Conservation (phyloP, 495 filamentous ascomycete species). For the Podospora pseudoanserina region DNA sequence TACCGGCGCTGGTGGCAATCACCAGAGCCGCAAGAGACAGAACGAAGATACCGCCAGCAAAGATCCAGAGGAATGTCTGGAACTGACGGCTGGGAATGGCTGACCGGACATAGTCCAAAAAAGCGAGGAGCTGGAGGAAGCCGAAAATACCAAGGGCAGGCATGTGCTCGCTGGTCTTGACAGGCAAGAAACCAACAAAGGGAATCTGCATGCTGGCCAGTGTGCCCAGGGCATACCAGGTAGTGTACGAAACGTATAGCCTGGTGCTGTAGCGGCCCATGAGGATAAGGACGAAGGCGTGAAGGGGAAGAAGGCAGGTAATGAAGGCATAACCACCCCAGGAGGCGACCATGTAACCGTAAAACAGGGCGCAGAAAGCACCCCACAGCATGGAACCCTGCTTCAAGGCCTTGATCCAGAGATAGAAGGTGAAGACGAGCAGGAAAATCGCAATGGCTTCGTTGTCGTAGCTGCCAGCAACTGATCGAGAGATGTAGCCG, state of each 20-base stretch:
- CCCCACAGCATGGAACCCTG: constrained; percentile 95
- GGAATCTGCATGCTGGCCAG: constrained; percentile 99
- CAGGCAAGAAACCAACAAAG: constrained; percentile 95
- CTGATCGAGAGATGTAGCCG: constrained; percentile 95
- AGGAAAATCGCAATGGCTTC: constrained; percentile 99
- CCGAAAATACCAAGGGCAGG: constrained; percentile 94
- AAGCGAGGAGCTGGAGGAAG: constrained; percentile 87
- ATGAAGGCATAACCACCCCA: constrained; percentile 99
- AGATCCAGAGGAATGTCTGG: constrained; percentile 77
- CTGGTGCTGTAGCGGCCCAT: constrained; percentile 96
- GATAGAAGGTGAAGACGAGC: constrained; percentile 96
- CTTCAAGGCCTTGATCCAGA: constrained; percentile 99
- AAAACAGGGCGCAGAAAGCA: constrained; percentile 90
- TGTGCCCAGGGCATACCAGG: constrained; percentile 96
- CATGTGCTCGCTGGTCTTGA: constrained; percentile 98
- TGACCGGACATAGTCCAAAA: constrained; percentile 83
- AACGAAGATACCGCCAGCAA: constrained; percentile 65
- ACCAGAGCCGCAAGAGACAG: constrained; percentile 65
- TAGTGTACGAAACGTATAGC: constrained; percentile 93
- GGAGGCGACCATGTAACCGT: constrained; percentile 99
- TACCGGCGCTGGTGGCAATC: constrained; percentile 75
- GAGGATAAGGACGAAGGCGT: constrained; percentile 89
- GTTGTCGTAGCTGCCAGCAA: constrained; percentile 99
- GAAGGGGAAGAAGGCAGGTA: constrained; percentile 93
- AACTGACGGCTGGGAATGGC: constrained; percentile 91